Conservation (phyloP, 345 rosid genomes). For the Atalantia buxifolia region DNA sequence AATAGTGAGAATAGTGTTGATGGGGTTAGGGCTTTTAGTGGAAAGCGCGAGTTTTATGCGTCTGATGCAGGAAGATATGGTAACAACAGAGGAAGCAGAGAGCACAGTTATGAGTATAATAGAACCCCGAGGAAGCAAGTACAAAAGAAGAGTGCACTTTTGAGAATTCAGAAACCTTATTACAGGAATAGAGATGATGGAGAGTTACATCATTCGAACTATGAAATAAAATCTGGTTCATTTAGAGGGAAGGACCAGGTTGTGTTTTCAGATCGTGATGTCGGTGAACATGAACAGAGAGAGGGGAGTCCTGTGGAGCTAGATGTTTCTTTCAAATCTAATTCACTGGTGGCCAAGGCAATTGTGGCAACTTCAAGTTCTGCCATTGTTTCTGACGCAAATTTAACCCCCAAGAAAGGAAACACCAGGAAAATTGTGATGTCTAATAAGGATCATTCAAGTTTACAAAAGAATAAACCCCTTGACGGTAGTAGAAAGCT, state of each 20-base stretch:
- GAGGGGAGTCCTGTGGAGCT: conserved; percentile 65
- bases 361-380: conserved; percentile 42
- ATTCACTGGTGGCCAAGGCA: conserved; percentile 76
- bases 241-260: conserved; percentile 49
- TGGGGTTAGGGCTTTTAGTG: conserved; percentile 24
- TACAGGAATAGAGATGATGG: conserved; percentile 53
- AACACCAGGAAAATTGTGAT: conserved; percentile 43
- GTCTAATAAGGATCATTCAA: conserved; percentile 29
- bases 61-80: conserved; percentile 35
- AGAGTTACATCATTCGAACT: conserved; percentile 30
- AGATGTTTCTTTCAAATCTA: conserved; percentile 84
- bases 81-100: conserved; percentile 48
- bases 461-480: conserved; percentile 18
- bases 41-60: conserved; percentile 39
- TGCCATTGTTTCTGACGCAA: conserved; percentile 23
- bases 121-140: conserved; percentile 53
- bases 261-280: conserved; percentile 29
- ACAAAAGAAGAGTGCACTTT: conserved; percentile 83
- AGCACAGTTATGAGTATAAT: conserved; percentile 39
- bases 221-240: conserved; percentile 40
- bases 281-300: conserved; percentile 40
- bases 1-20: conserved; percentile 20
- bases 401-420: conserved; percentile 43
- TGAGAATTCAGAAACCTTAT: conserved; percentile 66
- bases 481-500: conserved; percentile 25